Conservation (phyloP, 805 yeast genomes). For the Schwanniomyces polymorphus region DNA sequence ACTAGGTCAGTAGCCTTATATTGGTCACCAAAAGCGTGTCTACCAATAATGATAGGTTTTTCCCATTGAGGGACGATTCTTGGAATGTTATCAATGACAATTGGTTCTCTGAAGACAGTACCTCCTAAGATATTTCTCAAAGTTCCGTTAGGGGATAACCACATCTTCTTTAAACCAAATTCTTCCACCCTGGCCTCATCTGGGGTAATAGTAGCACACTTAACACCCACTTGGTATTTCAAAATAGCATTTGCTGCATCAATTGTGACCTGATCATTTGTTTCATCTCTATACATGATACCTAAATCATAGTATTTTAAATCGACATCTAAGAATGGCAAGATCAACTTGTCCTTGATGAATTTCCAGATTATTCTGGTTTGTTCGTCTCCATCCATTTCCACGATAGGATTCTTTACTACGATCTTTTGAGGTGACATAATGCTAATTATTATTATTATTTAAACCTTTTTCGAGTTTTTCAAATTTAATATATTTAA, state of each 20-base stretch:
- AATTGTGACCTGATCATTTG: slow-evolving; percentile 83
- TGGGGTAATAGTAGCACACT: slow-evolving; percentile 98
- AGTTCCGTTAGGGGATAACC: slow-evolving; percentile 97
- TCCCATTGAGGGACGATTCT: slow-evolving; percentile 91
- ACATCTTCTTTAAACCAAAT: slow-evolving; percentile 89
- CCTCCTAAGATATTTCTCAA: slow-evolving; percentile 95
- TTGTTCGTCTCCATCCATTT: slow-evolving; percentile 98
- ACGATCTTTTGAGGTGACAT: slow-evolving; percentile 51
- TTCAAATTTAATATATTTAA: neutral
- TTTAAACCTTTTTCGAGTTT: neutral
- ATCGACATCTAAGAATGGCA: slow-evolving; percentile 84
- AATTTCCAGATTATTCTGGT: slow-evolving; percentile 94
- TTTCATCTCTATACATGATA: slow-evolving; percentile 80
- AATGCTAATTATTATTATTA: neutral
- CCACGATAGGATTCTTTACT: slow-evolving; percentile 89
- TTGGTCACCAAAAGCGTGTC: slow-evolving; percentile 98
- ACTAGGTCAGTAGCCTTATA: slow-evolving; percentile 89
- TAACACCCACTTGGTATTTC: slow-evolving; percentile 89
- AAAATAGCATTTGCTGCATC: slow-evolving; percentile 90
- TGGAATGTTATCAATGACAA: slow-evolving; percentile 86
- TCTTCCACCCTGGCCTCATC: slow-evolving; percentile 94
- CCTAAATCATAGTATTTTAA: slow-evolving; percentile 91
- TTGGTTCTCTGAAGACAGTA: slow-evolving; percentile 95
- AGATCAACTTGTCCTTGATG: slow-evolving; percentile 81
- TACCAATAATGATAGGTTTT: slow-evolving; percentile 92